A percentile compares a stretch with the other conserved stretches of the same genome.
Conservation (phyloP, 2,329 filamentous ascomycete species). For the Fusarium annulatum region DNA sequence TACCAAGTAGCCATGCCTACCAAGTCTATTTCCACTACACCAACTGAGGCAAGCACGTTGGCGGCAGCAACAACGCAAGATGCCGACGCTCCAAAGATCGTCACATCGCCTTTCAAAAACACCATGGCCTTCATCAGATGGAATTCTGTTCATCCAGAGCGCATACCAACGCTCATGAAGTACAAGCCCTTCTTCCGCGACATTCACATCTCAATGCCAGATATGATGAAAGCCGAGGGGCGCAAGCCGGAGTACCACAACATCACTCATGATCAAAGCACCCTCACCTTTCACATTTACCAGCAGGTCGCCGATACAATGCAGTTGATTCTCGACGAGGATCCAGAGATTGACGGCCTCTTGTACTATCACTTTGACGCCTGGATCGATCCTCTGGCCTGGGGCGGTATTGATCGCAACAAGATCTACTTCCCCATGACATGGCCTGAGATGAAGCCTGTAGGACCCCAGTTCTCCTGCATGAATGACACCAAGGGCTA, state of each 20-base stretch:
- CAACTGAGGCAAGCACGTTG: neutral
- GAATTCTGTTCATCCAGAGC: neutral
- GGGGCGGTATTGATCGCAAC: neutral
- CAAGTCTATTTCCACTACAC: neutral
- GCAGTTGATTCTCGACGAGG: neutral
- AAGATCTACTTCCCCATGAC: slow-evolving; percentile 2
- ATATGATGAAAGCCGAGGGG: neutral
- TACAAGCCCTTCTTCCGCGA: neutral
- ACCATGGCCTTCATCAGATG: slow-evolving; percentile 2
- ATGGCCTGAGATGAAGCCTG: neutral
- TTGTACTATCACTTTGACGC: neutral
- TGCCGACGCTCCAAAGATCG: neutral
- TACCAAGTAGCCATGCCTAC: neutral
- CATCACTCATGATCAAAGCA: neutral
- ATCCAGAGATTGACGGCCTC: neutral
- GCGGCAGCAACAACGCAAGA: neutral
- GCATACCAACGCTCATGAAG: neutral
- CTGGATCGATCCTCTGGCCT: neutral
- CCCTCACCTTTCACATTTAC: neutral
- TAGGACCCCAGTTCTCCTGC: neutral
- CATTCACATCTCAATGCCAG: neutral
- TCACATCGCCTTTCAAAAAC: neutral
- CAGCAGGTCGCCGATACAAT: neutral
- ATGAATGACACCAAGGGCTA: neutral
- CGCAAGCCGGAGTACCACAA: neutral